Evolutionary conservation across 1,139 yeast species (phyloP), one percentile per base, ranked within the genome.

Genomic region (Zhuliangozyma parablackwelliae): DNA sequence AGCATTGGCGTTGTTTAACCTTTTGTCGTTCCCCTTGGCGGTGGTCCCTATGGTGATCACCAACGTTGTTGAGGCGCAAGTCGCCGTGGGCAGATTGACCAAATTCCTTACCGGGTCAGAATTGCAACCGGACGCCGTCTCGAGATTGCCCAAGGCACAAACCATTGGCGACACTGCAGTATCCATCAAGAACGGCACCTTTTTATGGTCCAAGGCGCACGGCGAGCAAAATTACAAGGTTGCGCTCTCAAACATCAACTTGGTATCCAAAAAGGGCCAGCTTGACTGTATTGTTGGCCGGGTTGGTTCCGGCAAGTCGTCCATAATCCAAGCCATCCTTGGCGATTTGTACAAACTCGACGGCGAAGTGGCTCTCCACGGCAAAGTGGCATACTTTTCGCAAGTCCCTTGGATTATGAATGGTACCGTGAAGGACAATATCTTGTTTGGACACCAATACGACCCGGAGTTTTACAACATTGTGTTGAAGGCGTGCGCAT

Each of bases 271-370:
- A 45, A 89, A 88, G 57, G 97, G 96, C 40, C 81, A 86, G 44
- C 71, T 92, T 40, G 78, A 80, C 40, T 92, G 97, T 69, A 74
- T 92, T 49, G 92, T 92, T 36, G 97, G 98, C 37, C 81, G 79
- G 48, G 97, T 92, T 40, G 98, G 97, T 26, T 70, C 86, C 31
- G 98, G 98, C 45, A 92, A 92, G 57, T 84, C 96, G 10, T 87
- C 96, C 0, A 62, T 92, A 33, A 70, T 92, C 47, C 95, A 87
- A 59, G 80, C 95, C 16, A 67, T 89, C 29, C 65, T 92, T 31
- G 98, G 97, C 48, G 95, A 90, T 51, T 70, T 90, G 45, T 82
- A 85, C 60, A 84, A 86, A 59, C 72, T 82, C 24, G 77, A 78
- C 37, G 98, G 98, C 38, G 65, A 72, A 28, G 94, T 87, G 3